These are phyloP conservation scores for Acrodontium crateriforme DNA, from an alignment of 2,329 filamentous ascomycete genomes.

Conservation along the genomic window DNA sequence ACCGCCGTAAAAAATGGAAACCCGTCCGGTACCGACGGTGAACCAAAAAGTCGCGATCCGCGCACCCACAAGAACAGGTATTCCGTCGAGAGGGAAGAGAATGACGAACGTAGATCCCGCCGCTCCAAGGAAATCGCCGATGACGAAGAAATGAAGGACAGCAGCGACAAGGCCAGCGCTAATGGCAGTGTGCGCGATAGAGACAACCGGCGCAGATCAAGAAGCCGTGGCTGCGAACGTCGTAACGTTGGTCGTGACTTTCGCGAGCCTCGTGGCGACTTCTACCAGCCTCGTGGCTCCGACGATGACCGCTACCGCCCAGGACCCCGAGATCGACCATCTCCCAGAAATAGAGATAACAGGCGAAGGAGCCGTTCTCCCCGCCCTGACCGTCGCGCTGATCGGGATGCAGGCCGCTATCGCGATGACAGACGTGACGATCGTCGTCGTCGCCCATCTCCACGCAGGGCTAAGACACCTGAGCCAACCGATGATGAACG, in stretches of 20 bases:
- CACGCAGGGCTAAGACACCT: constrained; percentile 34
- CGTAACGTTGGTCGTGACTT: constrained; percentile 10
- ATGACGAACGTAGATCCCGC: constrained; percentile 22
- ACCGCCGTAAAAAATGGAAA: constrained; percentile 6
- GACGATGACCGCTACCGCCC: constrained; percentile 22
- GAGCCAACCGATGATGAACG: constrained; percentile 87
- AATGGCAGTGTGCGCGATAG: constrained; percentile 23
- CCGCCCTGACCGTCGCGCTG: constrained; percentile 55
- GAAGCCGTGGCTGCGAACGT: constrained; percentile 11
- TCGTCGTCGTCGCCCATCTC: constrained; percentile 8
- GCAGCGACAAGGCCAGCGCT: constrained; percentile 24
- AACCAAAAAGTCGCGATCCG: constrained; percentile 7
- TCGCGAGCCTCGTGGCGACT: constrained; percentile 5
- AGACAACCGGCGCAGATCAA: constrained; percentile 10
- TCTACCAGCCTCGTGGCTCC: constrained; percentile 24
- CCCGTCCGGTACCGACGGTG: constrained; percentile 2
- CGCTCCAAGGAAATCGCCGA: constrained; percentile 14
- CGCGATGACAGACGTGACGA: constrained; percentile 34
- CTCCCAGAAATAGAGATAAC: constrained; percentile 44
- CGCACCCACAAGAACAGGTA: constrained; percentile 12
- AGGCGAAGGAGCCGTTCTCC: no score
- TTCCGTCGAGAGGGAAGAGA: constrained; percentile 20
- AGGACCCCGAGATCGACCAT: constrained; percentile 34
- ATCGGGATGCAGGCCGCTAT: constrained; percentile 32
- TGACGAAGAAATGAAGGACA: constrained; percentile 22